These are phyloP conservation scores for Oenanthe sinensis DNA, from an alignment of 129 eudicot genomes.

Conservation along the genomic window DNA sequence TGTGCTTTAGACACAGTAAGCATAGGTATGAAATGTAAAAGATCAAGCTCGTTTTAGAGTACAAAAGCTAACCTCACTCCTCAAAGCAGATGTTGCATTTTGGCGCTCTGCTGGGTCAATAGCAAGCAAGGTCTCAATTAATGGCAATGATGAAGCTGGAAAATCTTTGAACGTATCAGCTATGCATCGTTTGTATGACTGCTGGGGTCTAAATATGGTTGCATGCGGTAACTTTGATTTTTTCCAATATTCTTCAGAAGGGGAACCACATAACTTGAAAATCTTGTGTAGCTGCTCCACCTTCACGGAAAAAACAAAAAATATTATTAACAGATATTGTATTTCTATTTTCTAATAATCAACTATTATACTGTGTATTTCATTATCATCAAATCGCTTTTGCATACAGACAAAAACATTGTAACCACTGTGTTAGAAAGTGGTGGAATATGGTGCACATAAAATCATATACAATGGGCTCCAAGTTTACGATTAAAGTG, in stretches of 20 bases:
- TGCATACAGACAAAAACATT: background rate
- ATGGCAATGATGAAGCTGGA: conserved; percentile 70
- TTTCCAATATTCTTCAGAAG: conserved; percentile 89
- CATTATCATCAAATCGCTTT: background rate
- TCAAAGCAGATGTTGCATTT: conserved; percentile 73
- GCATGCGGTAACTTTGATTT: conserved; percentile 90
- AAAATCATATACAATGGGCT: background rate
- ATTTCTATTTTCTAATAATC: background rate
- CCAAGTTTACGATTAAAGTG: background rate
- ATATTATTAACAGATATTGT: background rate
- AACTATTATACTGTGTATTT: background rate
- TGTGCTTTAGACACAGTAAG: background rate
- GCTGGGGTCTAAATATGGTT: conserved; percentile 82
- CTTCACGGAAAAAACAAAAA: conserved; percentile 25
- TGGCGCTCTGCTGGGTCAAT: conserved; percentile 81
- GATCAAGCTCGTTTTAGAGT: conserved; percentile 7
- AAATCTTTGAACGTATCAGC: conserved; percentile 73
- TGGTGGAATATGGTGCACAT: background rate
- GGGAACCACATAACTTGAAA: conserved; percentile 90
- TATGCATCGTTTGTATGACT: conserved; percentile 72
- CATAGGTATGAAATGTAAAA: background rate
- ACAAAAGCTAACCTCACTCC: conserved; percentile 60
- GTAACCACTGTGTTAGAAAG: background rate
- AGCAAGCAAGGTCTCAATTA: conserved; percentile 70
- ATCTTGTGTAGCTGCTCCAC: conserved; percentile 93